Percentiles rank a stretch among this genome's conserved stretches.
Conservation (phyloP, 2,329 filamentous ascomycete genomes). For the Hypoxylon sp. region DNA sequence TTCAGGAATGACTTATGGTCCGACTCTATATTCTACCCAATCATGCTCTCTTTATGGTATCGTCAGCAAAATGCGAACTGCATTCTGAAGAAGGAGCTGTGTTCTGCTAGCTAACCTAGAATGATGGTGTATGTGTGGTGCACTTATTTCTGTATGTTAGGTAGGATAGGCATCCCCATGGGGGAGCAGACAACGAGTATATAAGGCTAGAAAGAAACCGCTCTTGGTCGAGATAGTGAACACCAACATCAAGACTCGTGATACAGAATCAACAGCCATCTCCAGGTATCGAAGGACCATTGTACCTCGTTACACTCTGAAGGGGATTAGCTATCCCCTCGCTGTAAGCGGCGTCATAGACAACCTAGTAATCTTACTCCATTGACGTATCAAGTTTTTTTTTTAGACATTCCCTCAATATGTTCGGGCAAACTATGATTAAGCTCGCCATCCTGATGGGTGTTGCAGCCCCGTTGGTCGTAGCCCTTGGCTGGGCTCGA, state of each 20-base stretch:
- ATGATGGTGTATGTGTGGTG: background rate
- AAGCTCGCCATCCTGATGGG: background rate
- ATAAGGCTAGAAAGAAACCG: background rate
- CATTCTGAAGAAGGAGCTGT: background rate
- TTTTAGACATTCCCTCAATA: background rate
- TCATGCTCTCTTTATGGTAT: background rate
- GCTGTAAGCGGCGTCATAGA: background rate
- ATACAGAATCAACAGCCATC: background rate
- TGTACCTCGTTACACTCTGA: background rate
- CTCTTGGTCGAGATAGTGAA: background rate
- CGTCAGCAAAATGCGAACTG: background rate
- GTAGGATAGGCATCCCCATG: background rate
- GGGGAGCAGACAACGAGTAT: background rate
- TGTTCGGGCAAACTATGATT: background rate
- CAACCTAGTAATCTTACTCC: background rate
- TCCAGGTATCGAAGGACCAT: background rate
- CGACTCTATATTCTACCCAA: background rate
- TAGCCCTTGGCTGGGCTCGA: background rate
- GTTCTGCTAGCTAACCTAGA: background rate
- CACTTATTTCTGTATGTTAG: background rate
- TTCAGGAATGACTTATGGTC: slow-evolving; percentile 1
- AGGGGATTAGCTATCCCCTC: background rate
- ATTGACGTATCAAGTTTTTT: background rate
- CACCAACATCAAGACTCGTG: background rate
- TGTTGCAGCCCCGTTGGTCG: background rate